Evolutionary conservation across 306 rosid genomes (phyloP).

Genomic region (Lagenaria siceraria): DNA sequence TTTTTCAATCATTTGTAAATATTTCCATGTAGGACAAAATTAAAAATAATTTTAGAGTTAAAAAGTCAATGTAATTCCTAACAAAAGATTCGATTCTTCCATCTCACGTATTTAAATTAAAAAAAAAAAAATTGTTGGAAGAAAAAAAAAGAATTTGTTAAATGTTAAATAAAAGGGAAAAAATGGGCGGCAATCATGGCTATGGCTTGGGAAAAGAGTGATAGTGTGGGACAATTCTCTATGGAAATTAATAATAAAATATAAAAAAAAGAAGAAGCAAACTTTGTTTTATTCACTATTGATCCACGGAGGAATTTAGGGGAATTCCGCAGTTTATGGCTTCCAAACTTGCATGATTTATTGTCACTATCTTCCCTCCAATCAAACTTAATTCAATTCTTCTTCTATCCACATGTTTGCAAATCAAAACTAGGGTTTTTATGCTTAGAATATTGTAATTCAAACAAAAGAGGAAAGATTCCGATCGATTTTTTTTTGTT

Average conservation of each 20-base stretch:
- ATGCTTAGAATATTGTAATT: too few relatives aligned
- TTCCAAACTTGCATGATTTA: background rate
- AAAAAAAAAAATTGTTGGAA: background rate
- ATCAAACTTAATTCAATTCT: background rate
- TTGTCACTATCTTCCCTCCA: background rate
- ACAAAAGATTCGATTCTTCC: too few relatives aligned
- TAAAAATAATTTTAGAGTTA: too few relatives aligned
- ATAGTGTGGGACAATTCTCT: background rate
- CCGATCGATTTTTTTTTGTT: too few relatives aligned
- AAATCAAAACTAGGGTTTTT: background rate
- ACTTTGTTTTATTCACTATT: background rate
- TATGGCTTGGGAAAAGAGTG: background rate
- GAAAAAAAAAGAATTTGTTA: background rate
- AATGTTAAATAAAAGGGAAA: background rate
- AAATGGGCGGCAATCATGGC: slow-evolving; percentile 6
- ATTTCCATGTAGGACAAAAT: too few relatives aligned
- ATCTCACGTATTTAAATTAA: too few relatives aligned
- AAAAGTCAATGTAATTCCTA: too few relatives aligned
- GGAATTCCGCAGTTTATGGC: slow-evolving; percentile 5
- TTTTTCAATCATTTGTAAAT: too few relatives aligned
- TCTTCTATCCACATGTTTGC: background rate
- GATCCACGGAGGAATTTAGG: background rate
- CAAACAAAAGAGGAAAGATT: background rate
- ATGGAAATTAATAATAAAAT: background rate
- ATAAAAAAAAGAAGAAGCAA: background rate